These are phyloP conservation scores for Paraleonurus japonicus DNA, from an alignment of 257 asterid genomes.

Conservation along the genomic window DNA sequence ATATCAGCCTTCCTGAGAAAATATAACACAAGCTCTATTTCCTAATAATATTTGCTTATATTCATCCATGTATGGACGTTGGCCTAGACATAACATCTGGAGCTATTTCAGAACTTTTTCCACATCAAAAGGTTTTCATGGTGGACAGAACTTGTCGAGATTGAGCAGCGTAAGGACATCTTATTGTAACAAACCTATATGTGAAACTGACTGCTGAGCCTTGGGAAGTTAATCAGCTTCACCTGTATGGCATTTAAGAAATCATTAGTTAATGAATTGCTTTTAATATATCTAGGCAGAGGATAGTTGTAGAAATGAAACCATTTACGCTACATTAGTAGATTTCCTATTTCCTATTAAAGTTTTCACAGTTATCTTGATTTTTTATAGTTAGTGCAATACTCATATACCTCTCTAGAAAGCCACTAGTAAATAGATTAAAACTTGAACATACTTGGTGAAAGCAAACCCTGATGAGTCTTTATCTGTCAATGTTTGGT, in stretches of 20 bases:
- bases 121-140: neutral
- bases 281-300: neutral
- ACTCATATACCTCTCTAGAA: neutral
- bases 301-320: neutral
- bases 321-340: neutral
- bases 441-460: neutral
- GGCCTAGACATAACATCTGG: neutral
- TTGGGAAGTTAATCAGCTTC: too few relatives aligned
- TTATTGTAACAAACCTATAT: constrained; percentile 6
- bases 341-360: neutral
- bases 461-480: neutral
- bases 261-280: too few relatives aligned
- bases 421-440: neutral
- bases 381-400: neutral
- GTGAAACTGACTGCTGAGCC: too few relatives aligned
- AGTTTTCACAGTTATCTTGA: neutral
- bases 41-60: neutral
- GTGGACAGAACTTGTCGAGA: neutral
- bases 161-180: neutral
- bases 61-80: neutral
- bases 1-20: neutral
- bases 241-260: too few relatives aligned
- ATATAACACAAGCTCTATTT: neutral
- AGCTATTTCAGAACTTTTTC: neutral
- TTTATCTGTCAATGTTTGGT: neutral